Base-by-base conservation (phyloP, 75 land plant species). In the Pinus tabuliformis region DNA sequence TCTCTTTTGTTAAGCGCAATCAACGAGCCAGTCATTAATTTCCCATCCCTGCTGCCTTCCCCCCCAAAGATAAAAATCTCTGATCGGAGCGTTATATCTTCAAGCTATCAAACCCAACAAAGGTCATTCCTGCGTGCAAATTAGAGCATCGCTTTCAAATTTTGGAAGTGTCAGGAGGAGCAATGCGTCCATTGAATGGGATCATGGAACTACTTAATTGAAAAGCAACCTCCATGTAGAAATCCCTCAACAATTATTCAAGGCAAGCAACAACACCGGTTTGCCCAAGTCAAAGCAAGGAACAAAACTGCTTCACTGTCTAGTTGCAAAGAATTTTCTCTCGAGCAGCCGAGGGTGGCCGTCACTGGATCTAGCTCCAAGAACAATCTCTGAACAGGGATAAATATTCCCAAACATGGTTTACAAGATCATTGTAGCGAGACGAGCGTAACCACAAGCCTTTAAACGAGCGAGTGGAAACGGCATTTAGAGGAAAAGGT, bases 141-240 rank as follows among this genome's bases (percentile, higher is more conserved):
- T 83, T 83, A 11, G 84, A 65, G 18, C 85, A 84, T 4, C 84
- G 28, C 68, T 83, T 83, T 84, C 85, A 83, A 21, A 83, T 83
- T 68, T 72, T 65, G 58, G 81, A 83, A 20, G 84, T 83, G 62
- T 83, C 85, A 8, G 85, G 81, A 13, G 85, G 85, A 18, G 84
- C 85, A 59, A 83, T 81, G 11, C 84, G 60, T n/a, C 73, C 52
- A 60, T 81, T 78, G 74, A 85, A 85, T 3, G 85, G 86, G 42
- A 85, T 85, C 22, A 85, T 85, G 18, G 86, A 85, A 74, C 86
- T 85, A 84, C 81, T 85, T 54, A 85, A 85, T 36, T 85, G 78
- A 49, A 85, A 85, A 56, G 76, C 74, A 36, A 85, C 59, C 76
- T 85, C 86, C 86, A 85, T 82, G 62, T 84, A 84, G 71, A 84